phyloP scores from a whole-genome alignment of 495 filamentous ascomycete species.

The Chaetomium cochliodes region DNA sequence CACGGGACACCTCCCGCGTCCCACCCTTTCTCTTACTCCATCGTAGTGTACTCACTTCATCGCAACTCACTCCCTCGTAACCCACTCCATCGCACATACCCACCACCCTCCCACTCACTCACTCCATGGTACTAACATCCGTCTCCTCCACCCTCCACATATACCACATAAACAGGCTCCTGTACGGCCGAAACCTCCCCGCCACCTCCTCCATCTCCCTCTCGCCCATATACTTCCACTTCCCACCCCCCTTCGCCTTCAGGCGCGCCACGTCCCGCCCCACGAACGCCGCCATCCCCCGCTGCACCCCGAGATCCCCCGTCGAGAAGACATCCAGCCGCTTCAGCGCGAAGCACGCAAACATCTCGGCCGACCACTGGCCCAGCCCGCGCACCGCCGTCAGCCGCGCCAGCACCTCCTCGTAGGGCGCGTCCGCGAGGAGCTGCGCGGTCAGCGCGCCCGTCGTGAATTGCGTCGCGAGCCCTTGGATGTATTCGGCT shows the following conservation, averaged over 20 bases:
- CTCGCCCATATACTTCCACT: conserved; percentile 97
- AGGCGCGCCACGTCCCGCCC: conserved; percentile 80
- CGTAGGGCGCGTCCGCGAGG: conserved; percentile 74
- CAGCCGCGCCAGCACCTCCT: conserved; percentile 77
- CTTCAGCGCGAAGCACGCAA: conserved; percentile 88
- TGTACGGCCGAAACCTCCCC: conserved; percentile 78
- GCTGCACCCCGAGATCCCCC: conserved; percentile 91
- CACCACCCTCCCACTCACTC: background rate
- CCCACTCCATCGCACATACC: too few species aligned
- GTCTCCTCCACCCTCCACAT: conserved; percentile 87
- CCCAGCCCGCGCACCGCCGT: conserved; percentile 86
- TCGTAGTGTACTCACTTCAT: too few species aligned
- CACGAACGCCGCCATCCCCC: conserved; percentile 85
- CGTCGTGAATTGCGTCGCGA: conserved; percentile 74
- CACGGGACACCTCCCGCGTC: background rate
- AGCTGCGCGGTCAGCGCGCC: conserved; percentile 74
- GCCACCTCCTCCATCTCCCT: conserved; percentile 83
- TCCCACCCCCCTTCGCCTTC: conserved; percentile 73
- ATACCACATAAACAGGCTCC: conserved; percentile 71
- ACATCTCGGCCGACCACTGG: conserved; percentile 95
- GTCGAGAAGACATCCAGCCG: conserved; percentile 89
- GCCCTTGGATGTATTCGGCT: conserved; percentile 86
- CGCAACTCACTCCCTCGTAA: too few species aligned
- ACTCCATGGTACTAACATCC: conserved; percentile 64
- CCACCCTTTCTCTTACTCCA: too few species aligned